Percentiles rank a stretch among this genome's conserved stretches.
These are phyloP conservation scores for Trichosporon sp. DNA, from an alignment of 1,284 basidiomycete genomes.

Conservation along the genomic window DNA sequence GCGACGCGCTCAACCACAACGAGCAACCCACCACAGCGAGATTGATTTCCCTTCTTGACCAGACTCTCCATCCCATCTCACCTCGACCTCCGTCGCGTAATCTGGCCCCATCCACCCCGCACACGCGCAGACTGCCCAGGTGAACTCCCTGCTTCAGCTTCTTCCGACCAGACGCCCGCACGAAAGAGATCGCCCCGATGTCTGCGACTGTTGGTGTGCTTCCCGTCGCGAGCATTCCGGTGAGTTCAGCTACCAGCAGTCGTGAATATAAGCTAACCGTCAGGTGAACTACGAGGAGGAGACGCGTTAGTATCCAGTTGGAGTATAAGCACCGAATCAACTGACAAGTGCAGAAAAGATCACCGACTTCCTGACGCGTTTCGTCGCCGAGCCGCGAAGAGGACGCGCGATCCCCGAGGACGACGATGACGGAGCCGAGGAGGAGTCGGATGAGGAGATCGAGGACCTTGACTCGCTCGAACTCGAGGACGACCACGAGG, in stretches of 20 bases:
- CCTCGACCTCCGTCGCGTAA: neutral
- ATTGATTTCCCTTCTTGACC: neutral
- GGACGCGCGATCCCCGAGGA: constrained; percentile 36
- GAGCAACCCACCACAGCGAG: neutral
- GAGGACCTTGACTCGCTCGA: constrained; percentile 58
- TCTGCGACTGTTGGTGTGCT: constrained; percentile 42
- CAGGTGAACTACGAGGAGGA: constrained; percentile 55
- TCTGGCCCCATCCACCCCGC: constrained; percentile 2
- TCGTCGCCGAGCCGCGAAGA: constrained; percentile 37
- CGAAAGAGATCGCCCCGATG: constrained; percentile 26
- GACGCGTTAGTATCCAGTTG: constrained; percentile 35
- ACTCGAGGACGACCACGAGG: constrained; percentile 52
- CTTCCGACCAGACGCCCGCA: no score
- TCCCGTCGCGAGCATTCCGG: constrained; percentile 54
- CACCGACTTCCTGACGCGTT: constrained; percentile 50
- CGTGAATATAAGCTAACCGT: constrained; percentile 4
- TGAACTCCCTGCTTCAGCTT: neutral
- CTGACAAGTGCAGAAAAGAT: constrained; percentile 41
- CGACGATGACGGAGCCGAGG: constrained; percentile 58
- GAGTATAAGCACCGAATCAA: no score
- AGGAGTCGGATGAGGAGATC: constrained; percentile 67
- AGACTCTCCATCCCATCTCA: neutral
- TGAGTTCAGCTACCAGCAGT: constrained; percentile 34
- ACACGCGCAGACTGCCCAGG: neutral
- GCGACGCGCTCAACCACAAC: neutral